Evolutionary conservation across 2,329 filamentous ascomycete species (phyloP), one percentile per base, ranked within the genome.

Genomic region (Hypoxylon rubiginosum): DNA sequence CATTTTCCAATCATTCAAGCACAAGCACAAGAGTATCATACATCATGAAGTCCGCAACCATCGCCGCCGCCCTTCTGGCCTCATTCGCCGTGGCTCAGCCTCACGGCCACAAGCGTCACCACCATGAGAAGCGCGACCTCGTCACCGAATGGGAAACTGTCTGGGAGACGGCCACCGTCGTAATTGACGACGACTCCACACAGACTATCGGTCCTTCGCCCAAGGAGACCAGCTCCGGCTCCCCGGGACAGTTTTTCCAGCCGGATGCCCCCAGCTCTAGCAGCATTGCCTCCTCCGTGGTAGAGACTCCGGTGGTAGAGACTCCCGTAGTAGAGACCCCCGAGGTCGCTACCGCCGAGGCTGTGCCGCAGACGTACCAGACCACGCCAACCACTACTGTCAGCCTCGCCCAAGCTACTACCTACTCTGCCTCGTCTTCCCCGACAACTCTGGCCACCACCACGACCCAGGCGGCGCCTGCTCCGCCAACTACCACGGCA

Each of bases 151-250:
- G 77, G 77, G 79, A 77, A 17, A 82, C 79, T 7, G 82, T 82
- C 72, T 86, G 83, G 80, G 83, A 86, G 70, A 85, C 82, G 6
- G 81, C 84, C 71, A 82, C 80, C 2, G 82, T 88, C 66, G 83
- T 84, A 63, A 74, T 87, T 58, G 85, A 86, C 70, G 78, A 80
- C 36, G 82, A 79, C 68, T 80, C 82, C 71, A 88, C 85, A 58
- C 66, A 81, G 74, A 82, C 78, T 71, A 71, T 86, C 74, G 76
- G 75, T 24, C 79, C 81, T 11, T 74, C 74, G 45, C 43, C 58
- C 19, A 57, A 69, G 2, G 54, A 59, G 56, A 58, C 68, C 52
- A 56, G 34, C 53, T 45, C 59, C 8, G 62, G 58, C 19, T 64
- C 64, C 24, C 69, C 71, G 1, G 78, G 71, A 66, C 70, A 79